Base-by-base conservation (phyloP, 495 filamentous ascomycete genomes). In the Halenospora varia region DNA sequence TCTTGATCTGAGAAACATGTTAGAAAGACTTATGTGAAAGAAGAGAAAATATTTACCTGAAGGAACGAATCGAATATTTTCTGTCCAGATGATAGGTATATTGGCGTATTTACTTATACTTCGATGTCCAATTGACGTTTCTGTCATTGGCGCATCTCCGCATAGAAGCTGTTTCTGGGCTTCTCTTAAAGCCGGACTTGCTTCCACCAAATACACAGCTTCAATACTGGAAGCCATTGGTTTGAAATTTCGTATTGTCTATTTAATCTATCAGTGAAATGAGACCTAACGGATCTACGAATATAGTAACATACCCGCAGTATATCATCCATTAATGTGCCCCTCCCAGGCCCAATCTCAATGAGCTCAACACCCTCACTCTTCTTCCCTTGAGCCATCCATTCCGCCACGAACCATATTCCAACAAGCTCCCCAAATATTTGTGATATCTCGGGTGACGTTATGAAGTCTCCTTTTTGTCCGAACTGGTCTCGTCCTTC, bases 301-400 rank as follows among this genome's bases (percentile, higher is more conserved):
- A 51, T 17, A 48, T n/a, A 24, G 52, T 9, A 56, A 61, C 82
- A 69, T 76, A 95, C 92, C 61, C 94, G 79, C 62, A 97, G 71
- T 76, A 96, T 88, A 81, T 98, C 94, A 77, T 89, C 89, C 94
- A 98, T 97, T 65, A 98, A 75, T 10, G 94, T 98, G 42, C 94
- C 94, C 69, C 94, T 86, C 17, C 94, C 94, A 17, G 94, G 94
- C 0, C 94, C 94, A 59, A 97, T 83, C 69, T 98, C 94, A 62
- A 98, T 88, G 55, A 98, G 71, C 63, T 97, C 86, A 17, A 96
- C 83, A 22, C 88, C 87, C 29, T 78, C 77, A 3, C 44, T 52
- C 52, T 69, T 83, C 51, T 79, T 76, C 8, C 91, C 92, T 68
- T 97, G 94, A 23, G 87, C 82, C 73, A 97, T 88, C 93, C 94